phyloP scores from a whole-genome alignment of 371 early-diverging fungal species.

The Mucor irregularis region DNA sequence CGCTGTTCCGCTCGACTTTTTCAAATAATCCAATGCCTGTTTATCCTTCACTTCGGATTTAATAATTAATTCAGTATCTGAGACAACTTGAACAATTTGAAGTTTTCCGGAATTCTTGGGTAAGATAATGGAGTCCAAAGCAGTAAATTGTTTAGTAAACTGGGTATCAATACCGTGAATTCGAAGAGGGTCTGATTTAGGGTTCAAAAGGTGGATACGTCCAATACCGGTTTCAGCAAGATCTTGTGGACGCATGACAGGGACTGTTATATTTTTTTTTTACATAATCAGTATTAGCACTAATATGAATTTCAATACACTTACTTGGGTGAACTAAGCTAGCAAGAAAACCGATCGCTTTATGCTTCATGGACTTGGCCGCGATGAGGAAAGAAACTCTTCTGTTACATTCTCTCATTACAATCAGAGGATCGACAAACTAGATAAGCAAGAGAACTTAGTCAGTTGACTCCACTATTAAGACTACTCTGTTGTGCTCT shows the following conservation, averaged over 20 bases:
- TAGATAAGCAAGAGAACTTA: slow-evolving; percentile 18
- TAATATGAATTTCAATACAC: neutral
- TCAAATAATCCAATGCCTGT: slow-evolving; percentile 61
- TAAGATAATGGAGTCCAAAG: slow-evolving; percentile 61
- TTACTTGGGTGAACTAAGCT: slow-evolving; percentile 72
- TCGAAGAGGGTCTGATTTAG: slow-evolving; percentile 62
- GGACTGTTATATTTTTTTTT: slow-evolving; percentile 52
- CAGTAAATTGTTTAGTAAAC: slow-evolving; percentile 68
- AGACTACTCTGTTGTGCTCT: neutral
- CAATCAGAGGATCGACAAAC: slow-evolving; percentile 93
- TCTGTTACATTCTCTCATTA: slow-evolving; percentile 79
- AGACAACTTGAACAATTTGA: slow-evolving; percentile 69
- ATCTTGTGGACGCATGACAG: slow-evolving; percentile 91
- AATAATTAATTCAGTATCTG: slow-evolving; percentile 76
- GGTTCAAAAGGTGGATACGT: slow-evolving; percentile 64
- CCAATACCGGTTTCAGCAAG: slow-evolving; percentile 72
- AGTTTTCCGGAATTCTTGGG: slow-evolving; percentile 55
- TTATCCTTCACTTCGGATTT: slow-evolving; percentile 68
- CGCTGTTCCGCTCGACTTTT: slow-evolving; percentile 57
- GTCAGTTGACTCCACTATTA: neutral
- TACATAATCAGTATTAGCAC: neutral
- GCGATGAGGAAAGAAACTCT: slow-evolving; percentile 86
- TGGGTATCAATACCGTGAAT: slow-evolving; percentile 70
- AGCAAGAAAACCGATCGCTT: slow-evolving; percentile 81
- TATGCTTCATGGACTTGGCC: slow-evolving; percentile 85